These are phyloP conservation scores for Knoxia roxburghii DNA, from an alignment of 257 asterid species.

Conservation along the genomic window DNA sequence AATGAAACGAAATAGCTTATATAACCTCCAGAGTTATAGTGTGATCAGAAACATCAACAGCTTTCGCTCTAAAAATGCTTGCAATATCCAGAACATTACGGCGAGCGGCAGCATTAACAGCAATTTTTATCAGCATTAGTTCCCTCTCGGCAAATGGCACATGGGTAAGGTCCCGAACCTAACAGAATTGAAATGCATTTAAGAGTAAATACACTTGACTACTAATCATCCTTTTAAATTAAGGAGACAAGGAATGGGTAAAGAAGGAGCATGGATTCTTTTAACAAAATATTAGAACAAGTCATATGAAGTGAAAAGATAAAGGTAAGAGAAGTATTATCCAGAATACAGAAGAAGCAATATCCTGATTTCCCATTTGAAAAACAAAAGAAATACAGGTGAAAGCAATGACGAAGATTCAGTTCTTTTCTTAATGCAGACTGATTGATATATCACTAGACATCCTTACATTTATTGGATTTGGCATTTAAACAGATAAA, in stretches of 20 bases:
- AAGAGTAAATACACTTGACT: not conserved
- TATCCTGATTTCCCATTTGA: not conserved
- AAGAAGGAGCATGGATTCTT: too few species aligned
- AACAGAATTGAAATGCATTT: conserved; percentile 5
- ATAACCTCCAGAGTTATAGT: conserved; percentile 92
- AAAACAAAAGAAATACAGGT: not conserved
- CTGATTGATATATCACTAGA: too few species aligned
- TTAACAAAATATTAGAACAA: not conserved
- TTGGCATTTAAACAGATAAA: too few species aligned
- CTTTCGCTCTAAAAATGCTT: conserved; percentile 95
- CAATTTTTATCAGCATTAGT: conserved; percentile 79
- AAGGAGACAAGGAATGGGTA: too few species aligned
- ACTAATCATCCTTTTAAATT: too few species aligned
- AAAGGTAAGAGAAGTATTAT: not conserved
- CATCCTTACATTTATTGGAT: too few species aligned
- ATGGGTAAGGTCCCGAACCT: conserved; percentile 87
- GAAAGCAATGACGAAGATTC: not conserved
- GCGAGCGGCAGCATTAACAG: conserved; percentile 87
- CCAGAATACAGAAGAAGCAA: not conserved
- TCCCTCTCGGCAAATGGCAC: conserved; percentile 93
- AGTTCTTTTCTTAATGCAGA: too few species aligned
- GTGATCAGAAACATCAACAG: conserved; percentile 97
- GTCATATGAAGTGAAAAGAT: not conserved
- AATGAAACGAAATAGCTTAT: not conserved
- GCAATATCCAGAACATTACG: conserved; percentile 95